Evolutionary conservation across 2,329 filamentous ascomycete species (phyloP).

Genomic region (Didymella glomerata): DNA sequence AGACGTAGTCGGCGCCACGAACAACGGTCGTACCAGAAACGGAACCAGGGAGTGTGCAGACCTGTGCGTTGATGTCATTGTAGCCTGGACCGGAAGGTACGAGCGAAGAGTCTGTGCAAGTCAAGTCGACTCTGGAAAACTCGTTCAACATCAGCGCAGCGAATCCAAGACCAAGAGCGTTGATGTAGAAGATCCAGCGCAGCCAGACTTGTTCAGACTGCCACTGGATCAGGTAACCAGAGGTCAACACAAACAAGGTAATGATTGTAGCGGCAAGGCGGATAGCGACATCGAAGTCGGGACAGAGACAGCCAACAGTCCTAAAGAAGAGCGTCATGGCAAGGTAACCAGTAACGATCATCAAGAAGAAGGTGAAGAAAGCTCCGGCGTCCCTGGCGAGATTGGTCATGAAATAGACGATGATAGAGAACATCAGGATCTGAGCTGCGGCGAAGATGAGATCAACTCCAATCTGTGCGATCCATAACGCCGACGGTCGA

Average conservation of each 20-base stretch:
- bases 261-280: constrained; percentile 81
- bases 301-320: constrained; percentile 70
- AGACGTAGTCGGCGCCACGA: constrained; percentile 73
- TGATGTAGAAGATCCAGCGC: constrained; percentile 82
- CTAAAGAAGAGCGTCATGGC: constrained; percentile 58
- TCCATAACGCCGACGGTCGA: constrained; percentile 81
- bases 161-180: constrained; percentile 81
- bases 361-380: constrained; percentile 59
- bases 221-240: constrained; percentile 85
- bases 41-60: constrained; percentile 81
- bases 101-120: constrained; percentile 72
- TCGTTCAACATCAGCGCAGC: constrained; percentile 86
- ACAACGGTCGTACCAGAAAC: constrained; percentile 70
- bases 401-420: constrained; percentile 61
- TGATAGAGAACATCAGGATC: constrained; percentile 63
- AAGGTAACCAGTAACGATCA: constrained; percentile 55
- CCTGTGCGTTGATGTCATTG: constrained; percentile 74
- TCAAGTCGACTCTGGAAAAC: constrained; percentile 73
- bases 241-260: constrained; percentile 81
- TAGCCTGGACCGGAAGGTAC: constrained; percentile 77
- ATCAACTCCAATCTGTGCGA: constrained; percentile 83
- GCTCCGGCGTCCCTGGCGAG: constrained; percentile 55
- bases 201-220: constrained; percentile 79
- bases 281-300: constrained; percentile 85
- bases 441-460: constrained; percentile 74